These are phyloP conservation scores for Trichoderma gamsii DNA, from an alignment of 495 filamentous ascomycete species.

Conservation along the genomic window DNA sequence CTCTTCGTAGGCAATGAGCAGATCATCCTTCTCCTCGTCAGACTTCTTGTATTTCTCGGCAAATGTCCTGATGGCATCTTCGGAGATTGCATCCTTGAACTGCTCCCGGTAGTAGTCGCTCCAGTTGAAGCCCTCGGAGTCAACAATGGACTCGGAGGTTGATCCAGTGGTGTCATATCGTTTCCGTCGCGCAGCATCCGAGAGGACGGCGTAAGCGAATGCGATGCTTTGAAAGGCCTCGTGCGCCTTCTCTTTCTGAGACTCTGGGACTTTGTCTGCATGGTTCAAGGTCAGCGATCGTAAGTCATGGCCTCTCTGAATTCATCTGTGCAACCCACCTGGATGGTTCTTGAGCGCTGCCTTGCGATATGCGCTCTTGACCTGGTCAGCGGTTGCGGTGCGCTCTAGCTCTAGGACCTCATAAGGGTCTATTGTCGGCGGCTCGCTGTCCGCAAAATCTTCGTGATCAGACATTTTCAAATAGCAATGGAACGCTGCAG, in stretches of 20 bases:
- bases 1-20: constrained; percentile 68
- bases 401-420: constrained; percentile 64
- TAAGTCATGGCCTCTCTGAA: background rate
- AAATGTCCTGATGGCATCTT: constrained; percentile 64
- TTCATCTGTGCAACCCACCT: constrained; percentile 47
- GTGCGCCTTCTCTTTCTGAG: constrained; percentile 62
- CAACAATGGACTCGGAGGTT: constrained; percentile 68
- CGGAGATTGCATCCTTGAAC: constrained; percentile 63
- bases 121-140: constrained; percentile 81
- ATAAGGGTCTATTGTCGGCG: constrained; percentile 69
- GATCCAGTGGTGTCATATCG: constrained; percentile 86
- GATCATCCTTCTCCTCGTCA: constrained; percentile 70
- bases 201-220: constrained; percentile 89
- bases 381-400: constrained; percentile 59
- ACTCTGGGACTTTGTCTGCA: constrained; percentile 65
- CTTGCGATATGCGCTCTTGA: constrained; percentile 82
- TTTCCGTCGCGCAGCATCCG: constrained; percentile 65
- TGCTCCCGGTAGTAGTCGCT: constrained; percentile 77
- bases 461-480: constrained; percentile 33
- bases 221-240: constrained; percentile 80
- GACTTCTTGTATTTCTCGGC: constrained; percentile 74
- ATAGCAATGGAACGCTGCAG: constrained; percentile 8
- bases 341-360: constrained; percentile 88
- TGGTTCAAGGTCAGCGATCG: background rate
- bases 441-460: constrained; percentile 35